phyloP scores from a whole-genome alignment of 176 grass and related monocot genomes.

The Oryza punctata region DNA sequence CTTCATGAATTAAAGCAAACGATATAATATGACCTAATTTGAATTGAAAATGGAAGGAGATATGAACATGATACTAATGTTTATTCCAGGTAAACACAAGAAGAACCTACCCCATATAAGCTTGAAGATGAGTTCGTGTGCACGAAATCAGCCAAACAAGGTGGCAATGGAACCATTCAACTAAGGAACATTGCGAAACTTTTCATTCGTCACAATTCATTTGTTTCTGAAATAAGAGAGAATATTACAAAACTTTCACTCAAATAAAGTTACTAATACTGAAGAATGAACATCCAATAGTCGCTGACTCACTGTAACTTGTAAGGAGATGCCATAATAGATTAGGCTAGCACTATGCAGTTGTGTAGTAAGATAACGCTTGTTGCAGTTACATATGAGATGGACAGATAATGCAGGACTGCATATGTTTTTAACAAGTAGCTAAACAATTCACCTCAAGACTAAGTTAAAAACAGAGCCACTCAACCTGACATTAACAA shows the following conservation, averaged over 20 bases:
- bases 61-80: background rate
- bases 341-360: background rate
- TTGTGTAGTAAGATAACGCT: background rate
- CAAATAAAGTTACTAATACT: constrained; percentile 14
- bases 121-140: constrained; percentile 36
- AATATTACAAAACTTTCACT: constrained; percentile 14
- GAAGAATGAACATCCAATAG: background rate
- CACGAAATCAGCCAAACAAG: constrained; percentile 36
- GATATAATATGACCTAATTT: background rate
- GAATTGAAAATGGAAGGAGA: background rate
- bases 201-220: constrained; percentile 20
- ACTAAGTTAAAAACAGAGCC: background rate
- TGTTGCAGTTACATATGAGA: background rate
- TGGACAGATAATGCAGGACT: background rate
- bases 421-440: background rate
- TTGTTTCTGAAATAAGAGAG: constrained; percentile 23
- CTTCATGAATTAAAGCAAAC: constrained; percentile 17
- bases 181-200: constrained; percentile 4
- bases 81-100: constrained; percentile 16
- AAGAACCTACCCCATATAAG: constrained; percentile 67
- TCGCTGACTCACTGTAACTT: too few relatives aligned
- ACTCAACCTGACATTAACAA: background rate
- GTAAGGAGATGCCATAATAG: constrained; percentile 11
- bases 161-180: constrained; percentile 4
- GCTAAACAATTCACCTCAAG: background rate